Conservation (phyloP, 148 eudicot genomes). For the Persicaria tinctoria region DNA sequence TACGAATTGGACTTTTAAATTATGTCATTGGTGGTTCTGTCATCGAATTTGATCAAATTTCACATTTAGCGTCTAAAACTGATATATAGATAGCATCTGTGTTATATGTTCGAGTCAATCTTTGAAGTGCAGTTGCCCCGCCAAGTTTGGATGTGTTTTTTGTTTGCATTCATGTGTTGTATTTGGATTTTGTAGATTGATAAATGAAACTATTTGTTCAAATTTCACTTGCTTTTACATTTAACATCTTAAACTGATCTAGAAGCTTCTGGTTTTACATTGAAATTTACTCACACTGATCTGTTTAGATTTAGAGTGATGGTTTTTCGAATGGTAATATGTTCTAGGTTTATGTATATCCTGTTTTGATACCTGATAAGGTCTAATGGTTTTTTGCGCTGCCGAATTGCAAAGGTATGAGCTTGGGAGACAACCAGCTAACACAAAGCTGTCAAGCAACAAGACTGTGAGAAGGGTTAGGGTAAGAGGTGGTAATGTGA, state of each 20-base stretch:
- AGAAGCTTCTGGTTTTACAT: not conserved
- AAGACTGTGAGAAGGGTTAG: constrained; percentile 26
- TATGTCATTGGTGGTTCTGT: not conserved
- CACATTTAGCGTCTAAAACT: not conserved
- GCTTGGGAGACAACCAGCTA: constrained; percentile 31
- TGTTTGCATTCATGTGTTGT: not conserved
- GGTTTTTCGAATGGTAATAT: too few species aligned
- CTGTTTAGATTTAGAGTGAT: not conserved
- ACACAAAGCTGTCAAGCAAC: constrained; percentile 28
- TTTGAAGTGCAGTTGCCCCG: too few species aligned
- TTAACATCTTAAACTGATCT: not conserved
- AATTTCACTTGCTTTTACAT: not conserved
- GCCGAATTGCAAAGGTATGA: constrained; percentile 21
- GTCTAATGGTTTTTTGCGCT: not conserved
- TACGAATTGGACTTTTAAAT: not conserved
- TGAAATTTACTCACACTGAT: not conserved
- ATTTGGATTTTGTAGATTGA: constrained; percentile 1
- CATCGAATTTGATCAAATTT: not conserved
- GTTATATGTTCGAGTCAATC: too few species aligned
- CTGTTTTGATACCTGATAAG: not conserved
- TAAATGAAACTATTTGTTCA: not conserved
- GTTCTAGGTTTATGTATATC: too few species aligned
- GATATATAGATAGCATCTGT: not conserved
- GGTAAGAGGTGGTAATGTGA: constrained; percentile 31
- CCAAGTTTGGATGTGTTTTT: not conserved